Base-by-base conservation (phyloP, 2,329 filamentous ascomycete species). In the Aspergillus ruber region DNA sequence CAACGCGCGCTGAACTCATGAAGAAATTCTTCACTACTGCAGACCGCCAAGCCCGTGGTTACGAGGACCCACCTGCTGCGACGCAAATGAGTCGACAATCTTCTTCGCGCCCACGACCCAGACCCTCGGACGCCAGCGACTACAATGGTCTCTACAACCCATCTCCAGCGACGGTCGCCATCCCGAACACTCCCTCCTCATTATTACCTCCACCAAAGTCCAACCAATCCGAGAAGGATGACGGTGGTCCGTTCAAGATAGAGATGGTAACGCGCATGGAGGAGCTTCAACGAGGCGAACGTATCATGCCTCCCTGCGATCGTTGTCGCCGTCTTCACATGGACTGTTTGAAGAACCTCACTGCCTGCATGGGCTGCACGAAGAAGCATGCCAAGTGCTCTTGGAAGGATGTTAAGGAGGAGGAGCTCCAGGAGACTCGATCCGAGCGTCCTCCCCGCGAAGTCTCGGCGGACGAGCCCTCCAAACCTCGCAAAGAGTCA, bases 361-460 rank as follows among this genome's bases (percentile, higher is more conserved):
- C 88, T 0, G 88, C 88, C 7, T 95, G 90, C 61, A 82, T 85
- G 66, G 88, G 88, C 18, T 95, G 89, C 66, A 94, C 89, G 0
- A 90, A 88, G 65, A 94, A 94, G 64, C 89, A 95, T 63, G 88
- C 88, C 17, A 90, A 90, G 59, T 95, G 89, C 65, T 84, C 83
- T 12, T 95, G 89, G 89, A 86, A 84, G 56, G 82, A 86, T 40
- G 81, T 93, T n/a, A 83, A 81, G 13, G 82, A 88, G 27, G 84
- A 85, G 3, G 90, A 95, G 57, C 54, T 81, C 9, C 63, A 60
- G 13, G 61, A 65, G 17, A 46, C 50, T 20, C 66, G 55, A 44
- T 47, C 46, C 23, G 50, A 50, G 18, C 50, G 23, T 44, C 46
- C 44, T 21, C 10, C 12, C 6, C 54, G 45, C 15, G 54, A 55